Evolutionary conservation across 2,329 filamentous ascomycete genomes (phyloP).

Genomic region (Xylariaceae sp.): DNA sequence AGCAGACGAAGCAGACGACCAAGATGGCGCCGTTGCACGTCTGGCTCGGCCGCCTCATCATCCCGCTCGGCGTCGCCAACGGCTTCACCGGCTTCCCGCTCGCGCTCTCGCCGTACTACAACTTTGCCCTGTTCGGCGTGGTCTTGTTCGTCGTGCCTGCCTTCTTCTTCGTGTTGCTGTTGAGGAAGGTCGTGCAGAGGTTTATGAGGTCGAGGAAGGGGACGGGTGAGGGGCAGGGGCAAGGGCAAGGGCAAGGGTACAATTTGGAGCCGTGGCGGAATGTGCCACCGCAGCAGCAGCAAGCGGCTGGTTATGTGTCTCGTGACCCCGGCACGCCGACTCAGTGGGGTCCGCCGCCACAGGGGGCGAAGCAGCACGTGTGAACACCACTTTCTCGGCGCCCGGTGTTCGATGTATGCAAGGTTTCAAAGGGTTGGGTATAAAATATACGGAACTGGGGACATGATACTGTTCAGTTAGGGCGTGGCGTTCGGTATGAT

Average conservation of each 20-base stretch:
- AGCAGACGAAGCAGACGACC: slow-evolving; percentile 43
- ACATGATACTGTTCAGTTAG: no score
- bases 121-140: slow-evolving; percentile 44
- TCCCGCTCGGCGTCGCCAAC: slow-evolving; percentile 50
- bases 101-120: slow-evolving; percentile 43
- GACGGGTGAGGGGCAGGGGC: slow-evolving; percentile 23
- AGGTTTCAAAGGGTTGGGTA: neutral
- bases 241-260: slow-evolving; percentile 23
- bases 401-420: no score
- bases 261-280: slow-evolving; percentile 25
- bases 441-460: no score
- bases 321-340: slow-evolving; percentile 9
- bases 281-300: slow-evolving; percentile 1
- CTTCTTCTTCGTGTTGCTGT: slow-evolving; percentile 33
- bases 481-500: no score
- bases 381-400: slow-evolving; percentile 1
- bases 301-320: neutral
- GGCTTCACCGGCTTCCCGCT: slow-evolving; percentile 55
- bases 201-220: slow-evolving; percentile 26
- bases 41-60: slow-evolving; percentile 50
- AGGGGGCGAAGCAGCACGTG: slow-evolving; percentile 9
- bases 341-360: slow-evolving; percentile 10
- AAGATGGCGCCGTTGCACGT: slow-evolving; percentile 49
- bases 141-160: slow-evolving; percentile 40
- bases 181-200: slow-evolving; percentile 31